Evolutionary conservation across 176 grass and related monocot genomes (phyloP).

Genomic region (Ampelocalamus luodianensis): DNA sequence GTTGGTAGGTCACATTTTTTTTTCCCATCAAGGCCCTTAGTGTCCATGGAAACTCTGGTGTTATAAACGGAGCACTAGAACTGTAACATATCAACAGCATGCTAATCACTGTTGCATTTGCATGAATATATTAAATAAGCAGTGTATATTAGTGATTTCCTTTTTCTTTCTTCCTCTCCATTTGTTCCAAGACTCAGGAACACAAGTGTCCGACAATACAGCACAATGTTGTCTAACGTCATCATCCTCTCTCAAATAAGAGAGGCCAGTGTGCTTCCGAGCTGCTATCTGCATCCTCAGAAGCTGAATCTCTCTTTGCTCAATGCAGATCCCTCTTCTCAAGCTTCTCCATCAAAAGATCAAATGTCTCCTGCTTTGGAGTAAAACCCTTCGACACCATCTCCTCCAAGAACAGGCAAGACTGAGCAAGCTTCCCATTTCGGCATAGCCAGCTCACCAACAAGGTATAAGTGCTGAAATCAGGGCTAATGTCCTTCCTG

Average conservation of each 20-base stretch:
- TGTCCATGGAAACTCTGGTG: neutral
- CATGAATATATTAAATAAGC: neutral
- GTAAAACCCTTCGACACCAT: slow-evolving; percentile 76
- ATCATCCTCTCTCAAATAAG: neutral
- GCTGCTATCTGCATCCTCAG: slow-evolving; percentile 46
- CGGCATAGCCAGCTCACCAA: slow-evolving; percentile 68
- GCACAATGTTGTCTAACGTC: neutral
- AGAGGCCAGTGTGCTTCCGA: slow-evolving; percentile 33
- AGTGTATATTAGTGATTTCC: neutral
- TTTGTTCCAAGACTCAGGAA: too few relatives aligned
- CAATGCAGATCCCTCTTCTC: slow-evolving; percentile 59
- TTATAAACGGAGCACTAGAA: neutral
- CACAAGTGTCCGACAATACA: too few relatives aligned
- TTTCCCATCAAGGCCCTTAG: neutral
- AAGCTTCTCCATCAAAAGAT: slow-evolving; percentile 64
- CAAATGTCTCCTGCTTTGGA: slow-evolving; percentile 68
- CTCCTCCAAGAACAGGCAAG: slow-evolving; percentile 80
- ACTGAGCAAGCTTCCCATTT: slow-evolving; percentile 62
- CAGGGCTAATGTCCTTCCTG: slow-evolving; percentile 69
- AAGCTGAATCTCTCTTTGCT: slow-evolving; percentile 46
- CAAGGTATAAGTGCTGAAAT: slow-evolving; percentile 67
- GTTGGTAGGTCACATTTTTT: neutral
- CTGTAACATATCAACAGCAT: neutral
- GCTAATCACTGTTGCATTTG: neutral
- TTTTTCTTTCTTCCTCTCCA: too few relatives aligned